A percentile compares a stretch with the other conserved stretches of the same genome.
phyloP scores from a whole-genome alignment of 495 filamentous ascomycete species.

The Penicillium soppii region DNA sequence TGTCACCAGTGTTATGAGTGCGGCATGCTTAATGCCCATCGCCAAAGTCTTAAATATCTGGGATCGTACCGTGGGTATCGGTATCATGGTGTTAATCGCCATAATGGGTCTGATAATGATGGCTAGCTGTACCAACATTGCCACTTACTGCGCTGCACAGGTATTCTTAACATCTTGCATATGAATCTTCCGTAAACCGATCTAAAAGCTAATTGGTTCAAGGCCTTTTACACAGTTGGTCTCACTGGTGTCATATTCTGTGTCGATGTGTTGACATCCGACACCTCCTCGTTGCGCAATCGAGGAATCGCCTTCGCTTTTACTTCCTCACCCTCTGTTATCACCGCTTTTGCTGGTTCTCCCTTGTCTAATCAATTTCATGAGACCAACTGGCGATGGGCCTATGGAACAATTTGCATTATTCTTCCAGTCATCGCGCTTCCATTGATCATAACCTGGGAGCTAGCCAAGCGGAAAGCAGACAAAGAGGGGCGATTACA shows the following conservation, averaged over 20 bases:
- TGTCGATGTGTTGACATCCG: slow-evolving; percentile 58
- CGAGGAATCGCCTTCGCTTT: slow-evolving; percentile 60
- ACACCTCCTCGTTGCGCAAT: slow-evolving; percentile 57
- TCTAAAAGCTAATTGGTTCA: neutral
- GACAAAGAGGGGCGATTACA: slow-evolving; percentile 31
- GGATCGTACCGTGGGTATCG: slow-evolving; percentile 56
- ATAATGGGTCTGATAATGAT: slow-evolving; percentile 50
- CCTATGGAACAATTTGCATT: slow-evolving; percentile 57
- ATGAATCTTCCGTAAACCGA: no score
- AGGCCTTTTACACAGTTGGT: slow-evolving; percentile 53
- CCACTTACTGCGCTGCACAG: slow-evolving; percentile 47
- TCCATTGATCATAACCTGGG: slow-evolving; percentile 49
- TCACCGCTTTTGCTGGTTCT: slow-evolving; percentile 41
- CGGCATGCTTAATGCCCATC: slow-evolving; percentile 60
- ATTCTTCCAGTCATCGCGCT: slow-evolving; percentile 52
- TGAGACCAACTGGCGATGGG: slow-evolving; percentile 58
- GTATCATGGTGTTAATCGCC: slow-evolving; percentile 33
- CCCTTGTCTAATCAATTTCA: slow-evolving; percentile 38
- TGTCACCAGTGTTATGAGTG: slow-evolving; percentile 48
- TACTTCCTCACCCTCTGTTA: slow-evolving; percentile 50
- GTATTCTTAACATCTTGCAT: slow-evolving; percentile 19
- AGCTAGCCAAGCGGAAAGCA: slow-evolving; percentile 55
- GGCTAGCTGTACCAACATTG: slow-evolving; percentile 44
- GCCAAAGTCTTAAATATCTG: slow-evolving; percentile 68
- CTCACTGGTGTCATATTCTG: slow-evolving; percentile 57